Conservation (phyloP, 306 rosid species). For the Dryas drummondii region DNA sequence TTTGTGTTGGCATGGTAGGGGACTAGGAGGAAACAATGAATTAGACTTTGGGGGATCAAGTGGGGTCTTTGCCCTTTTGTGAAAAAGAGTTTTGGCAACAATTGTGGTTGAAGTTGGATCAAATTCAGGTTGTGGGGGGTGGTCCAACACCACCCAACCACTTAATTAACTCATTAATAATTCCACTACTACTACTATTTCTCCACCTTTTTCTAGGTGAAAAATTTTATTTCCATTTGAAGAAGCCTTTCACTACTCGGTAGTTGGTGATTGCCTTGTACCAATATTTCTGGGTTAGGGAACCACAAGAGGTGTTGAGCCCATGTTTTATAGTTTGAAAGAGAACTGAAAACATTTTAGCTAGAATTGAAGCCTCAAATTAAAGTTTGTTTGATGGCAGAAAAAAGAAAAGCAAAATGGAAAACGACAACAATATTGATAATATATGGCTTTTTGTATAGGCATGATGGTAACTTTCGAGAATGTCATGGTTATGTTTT, state of each 20-base stretch:
- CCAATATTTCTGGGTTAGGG: not conserved
- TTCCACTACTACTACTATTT: not conserved
- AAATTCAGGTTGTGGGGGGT: not conserved
- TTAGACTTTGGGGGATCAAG: conserved; percentile 12
- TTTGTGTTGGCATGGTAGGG: conserved; percentile 24
- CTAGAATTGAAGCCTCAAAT: too few species aligned
- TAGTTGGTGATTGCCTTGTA: not conserved
- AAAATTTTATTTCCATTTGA: not conserved
- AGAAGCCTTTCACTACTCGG: not conserved
- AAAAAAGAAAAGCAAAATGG: not conserved
- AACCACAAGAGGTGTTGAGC: too few species aligned
- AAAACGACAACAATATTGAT: not conserved
- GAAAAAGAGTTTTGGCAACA: not conserved
- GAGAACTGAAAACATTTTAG: too few species aligned
- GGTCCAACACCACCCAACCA: not conserved
- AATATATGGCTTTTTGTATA: too few species aligned
- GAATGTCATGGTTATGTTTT: too few species aligned
- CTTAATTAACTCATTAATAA: not conserved
- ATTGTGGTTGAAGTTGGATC: conserved; percentile 21
- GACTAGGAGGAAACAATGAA: conserved; percentile 18
- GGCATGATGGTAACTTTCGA: too few species aligned
- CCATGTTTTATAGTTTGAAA: too few species aligned
- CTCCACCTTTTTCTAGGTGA: not conserved
- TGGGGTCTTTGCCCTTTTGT: conserved; percentile 9
- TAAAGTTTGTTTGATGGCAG: not conserved